These are phyloP conservation scores for Articulospora tetracladia DNA, from an alignment of 495 filamentous ascomycete genomes.

Conservation along the genomic window DNA sequence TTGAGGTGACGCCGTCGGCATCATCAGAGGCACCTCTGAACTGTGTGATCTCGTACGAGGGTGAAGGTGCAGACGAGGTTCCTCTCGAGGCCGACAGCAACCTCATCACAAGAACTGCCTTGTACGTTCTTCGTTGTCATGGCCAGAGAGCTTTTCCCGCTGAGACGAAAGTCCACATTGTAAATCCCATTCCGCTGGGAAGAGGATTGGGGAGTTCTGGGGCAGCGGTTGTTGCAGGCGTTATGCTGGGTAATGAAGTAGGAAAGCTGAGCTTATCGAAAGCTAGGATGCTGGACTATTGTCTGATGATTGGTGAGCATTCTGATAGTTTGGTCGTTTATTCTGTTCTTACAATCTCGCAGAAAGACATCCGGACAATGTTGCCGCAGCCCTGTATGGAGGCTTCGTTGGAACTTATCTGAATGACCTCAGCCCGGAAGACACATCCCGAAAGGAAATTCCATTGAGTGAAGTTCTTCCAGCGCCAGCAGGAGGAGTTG, in stretches of 20 bases:
- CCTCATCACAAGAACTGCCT: slow-evolving; percentile 82
- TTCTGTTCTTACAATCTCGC: slow-evolving; percentile 25
- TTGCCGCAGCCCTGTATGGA: slow-evolving; percentile 89
- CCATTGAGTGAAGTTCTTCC: slow-evolving; percentile 93
- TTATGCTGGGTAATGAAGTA: slow-evolving; percentile 85
- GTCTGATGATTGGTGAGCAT: slow-evolving; percentile 77
- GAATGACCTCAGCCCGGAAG: slow-evolving; percentile 80
- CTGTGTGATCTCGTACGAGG: slow-evolving; percentile 87
- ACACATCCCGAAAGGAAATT: slow-evolving; percentile 84
- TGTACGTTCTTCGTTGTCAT: slow-evolving; percentile 92
- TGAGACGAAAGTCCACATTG: slow-evolving; percentile 87
- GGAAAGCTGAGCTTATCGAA: slow-evolving; percentile 75
- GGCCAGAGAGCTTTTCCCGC: slow-evolving; percentile 73
- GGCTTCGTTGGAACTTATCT: slow-evolving; percentile 97
- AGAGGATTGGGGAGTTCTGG: slow-evolving; percentile 89
- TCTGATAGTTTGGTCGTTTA: neutral
- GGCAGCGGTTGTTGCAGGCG: slow-evolving; percentile 91
- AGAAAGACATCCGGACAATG: slow-evolving; percentile 95
- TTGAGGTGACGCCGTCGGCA: slow-evolving; percentile 58
- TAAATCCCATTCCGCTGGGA: slow-evolving; percentile 88
- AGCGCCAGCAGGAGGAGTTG: slow-evolving; percentile 76
- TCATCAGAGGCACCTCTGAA: slow-evolving; percentile 65
- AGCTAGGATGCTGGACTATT: slow-evolving; percentile 87
- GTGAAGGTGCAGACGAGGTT: slow-evolving; percentile 70
- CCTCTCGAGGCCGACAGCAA: slow-evolving; percentile 75